These are phyloP conservation scores for Naegleria gruberi DNA, from an alignment of 208 protist species.

Conservation along the genomic window DNA sequence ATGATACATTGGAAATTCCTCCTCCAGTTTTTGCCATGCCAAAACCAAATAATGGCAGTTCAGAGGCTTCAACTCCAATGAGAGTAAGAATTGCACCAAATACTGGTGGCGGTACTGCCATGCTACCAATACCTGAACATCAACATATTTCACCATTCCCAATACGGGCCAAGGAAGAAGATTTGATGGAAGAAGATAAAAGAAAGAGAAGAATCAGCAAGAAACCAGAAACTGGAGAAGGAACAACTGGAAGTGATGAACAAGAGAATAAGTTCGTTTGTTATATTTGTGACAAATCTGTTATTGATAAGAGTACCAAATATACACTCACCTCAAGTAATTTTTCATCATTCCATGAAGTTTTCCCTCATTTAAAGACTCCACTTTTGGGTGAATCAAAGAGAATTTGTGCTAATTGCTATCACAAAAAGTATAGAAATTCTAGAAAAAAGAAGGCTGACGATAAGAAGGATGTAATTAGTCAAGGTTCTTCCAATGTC, in stretches of 20 bases:
- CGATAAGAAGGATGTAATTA: neutral
- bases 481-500: neutral
- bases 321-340: neutral
- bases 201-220: neutral
- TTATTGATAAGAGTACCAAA: neutral
- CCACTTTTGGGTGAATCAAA: neutral
- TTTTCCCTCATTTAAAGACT: neutral
- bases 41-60: neutral
- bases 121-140: no score
- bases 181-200: neutral
- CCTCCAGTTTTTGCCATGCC: neutral
- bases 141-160: no score
- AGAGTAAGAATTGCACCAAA: neutral
- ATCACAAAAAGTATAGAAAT: neutral
- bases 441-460: neutral
- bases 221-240: neutral
- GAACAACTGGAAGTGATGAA: neutral
- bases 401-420: neutral
- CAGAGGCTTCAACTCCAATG: neutral
- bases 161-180: no score
- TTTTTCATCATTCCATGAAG: neutral
- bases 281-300: neutral
- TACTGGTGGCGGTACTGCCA: neutral
- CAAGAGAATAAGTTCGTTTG: neutral
- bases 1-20: no score